Percentiles rank a stretch among this genome's conserved stretches.
Conservation (phyloP, 805 yeast genomes). For the Clavispora santaluciae region DNA sequence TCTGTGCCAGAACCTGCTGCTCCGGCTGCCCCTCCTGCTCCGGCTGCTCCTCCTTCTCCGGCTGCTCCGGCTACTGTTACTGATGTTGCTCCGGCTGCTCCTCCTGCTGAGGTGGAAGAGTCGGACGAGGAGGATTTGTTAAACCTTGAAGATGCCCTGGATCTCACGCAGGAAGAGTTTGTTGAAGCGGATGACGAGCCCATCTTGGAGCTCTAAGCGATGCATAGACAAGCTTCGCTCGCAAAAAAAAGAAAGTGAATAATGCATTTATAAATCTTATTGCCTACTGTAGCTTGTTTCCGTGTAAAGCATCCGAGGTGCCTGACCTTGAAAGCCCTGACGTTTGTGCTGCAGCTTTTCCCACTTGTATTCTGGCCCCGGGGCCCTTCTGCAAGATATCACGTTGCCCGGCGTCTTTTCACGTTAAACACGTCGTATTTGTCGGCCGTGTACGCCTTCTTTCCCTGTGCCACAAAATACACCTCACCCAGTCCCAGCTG, state of each 20-base stretch:
- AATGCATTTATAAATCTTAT: not conserved
- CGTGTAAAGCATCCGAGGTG: no score
- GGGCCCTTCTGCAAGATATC: not conserved
- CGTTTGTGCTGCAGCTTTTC: not conserved
- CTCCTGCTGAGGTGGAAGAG: not conserved
- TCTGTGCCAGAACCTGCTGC: not conserved
- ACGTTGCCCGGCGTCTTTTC: no score
- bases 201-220: not conserved
- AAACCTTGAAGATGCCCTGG: not conserved
- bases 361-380: not conserved
- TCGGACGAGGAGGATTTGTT: not conserved
- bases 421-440: conserved; percentile 13
- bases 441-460: conserved; percentile 7
- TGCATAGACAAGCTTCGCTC: not conserved
- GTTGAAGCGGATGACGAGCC: conserved; percentile 3
- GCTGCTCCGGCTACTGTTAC: not conserved
- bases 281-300: not conserved
- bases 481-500: conserved; percentile 14
- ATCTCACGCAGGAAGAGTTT: not conserved
- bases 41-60: not conserved
- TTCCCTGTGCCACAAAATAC: conserved; percentile 25
- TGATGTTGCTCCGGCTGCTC: not conserved
- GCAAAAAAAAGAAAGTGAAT: conserved; percentile 1
- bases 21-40: not conserved
- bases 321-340: not conserved